Percentiles rank a stretch among this genome's conserved stretches.
Conservation (phyloP, 768 basidiomycete species). For the Lyophyllum atratum region DNA sequence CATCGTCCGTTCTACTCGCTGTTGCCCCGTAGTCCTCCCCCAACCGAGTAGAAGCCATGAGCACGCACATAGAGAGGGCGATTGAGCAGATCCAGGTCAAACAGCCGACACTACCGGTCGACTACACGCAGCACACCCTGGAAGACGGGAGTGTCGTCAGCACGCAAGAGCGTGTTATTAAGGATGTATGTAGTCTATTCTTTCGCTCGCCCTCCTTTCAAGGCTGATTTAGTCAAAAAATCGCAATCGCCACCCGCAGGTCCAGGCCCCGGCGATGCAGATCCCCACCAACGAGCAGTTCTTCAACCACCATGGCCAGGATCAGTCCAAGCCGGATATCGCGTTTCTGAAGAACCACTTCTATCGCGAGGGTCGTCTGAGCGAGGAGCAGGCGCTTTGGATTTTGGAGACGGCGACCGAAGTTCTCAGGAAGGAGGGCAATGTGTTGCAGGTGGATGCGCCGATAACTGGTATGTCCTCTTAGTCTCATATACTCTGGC, state of each 20-base stretch:
- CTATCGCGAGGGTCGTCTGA: constrained; percentile 92
- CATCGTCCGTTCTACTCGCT: constrained; percentile 12
- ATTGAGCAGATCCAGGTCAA: constrained; percentile 65
- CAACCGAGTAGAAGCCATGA: constrained; percentile 34
- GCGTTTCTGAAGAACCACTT: constrained; percentile 99
- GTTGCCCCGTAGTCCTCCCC: constrained; percentile 7
- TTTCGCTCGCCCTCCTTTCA: background rate
- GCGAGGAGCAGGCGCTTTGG: constrained; percentile 93
- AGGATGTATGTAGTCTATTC: constrained; percentile 69
- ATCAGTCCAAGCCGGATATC: constrained; percentile 90
- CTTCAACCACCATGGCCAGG: constrained; percentile 70
- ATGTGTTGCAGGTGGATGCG: constrained; percentile 92
- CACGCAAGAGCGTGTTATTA: constrained; percentile 94
- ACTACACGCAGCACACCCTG: constrained; percentile 90
- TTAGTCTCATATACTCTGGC: background rate
- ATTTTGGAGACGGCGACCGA: constrained; percentile 90
- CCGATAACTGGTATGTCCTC: constrained; percentile 85
- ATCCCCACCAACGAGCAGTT: constrained; percentile 94
- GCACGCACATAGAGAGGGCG: constrained; percentile 62
- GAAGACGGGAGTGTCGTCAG: constrained; percentile 91
- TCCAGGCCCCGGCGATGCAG: constrained; percentile 96
- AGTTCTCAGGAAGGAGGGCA: constrained; percentile 80
- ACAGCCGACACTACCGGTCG: constrained; percentile 61
- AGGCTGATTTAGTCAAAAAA: background rate
- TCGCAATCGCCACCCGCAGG: constrained; percentile 46